These are phyloP conservation scores for Trichoderma sp. DNA, from an alignment of 2,329 filamentous ascomycete genomes.

Conservation along the genomic window DNA sequence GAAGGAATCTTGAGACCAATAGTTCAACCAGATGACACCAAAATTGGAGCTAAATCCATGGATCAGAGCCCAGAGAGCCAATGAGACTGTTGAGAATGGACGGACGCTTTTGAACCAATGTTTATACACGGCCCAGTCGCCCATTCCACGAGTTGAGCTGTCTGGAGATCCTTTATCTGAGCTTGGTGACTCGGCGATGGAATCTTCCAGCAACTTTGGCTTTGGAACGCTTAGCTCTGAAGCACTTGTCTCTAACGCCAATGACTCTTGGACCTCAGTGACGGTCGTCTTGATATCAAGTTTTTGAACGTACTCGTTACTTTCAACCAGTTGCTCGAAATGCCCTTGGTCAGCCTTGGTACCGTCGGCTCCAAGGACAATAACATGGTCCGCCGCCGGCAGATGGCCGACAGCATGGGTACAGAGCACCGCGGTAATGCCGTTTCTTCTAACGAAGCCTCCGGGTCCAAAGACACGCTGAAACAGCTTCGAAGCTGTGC, in stretches of 20 bases:
- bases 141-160: constrained; percentile 12
- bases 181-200: constrained; percentile 41
- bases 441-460: too few relatives aligned
- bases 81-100: background rate
- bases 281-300: too few relatives aligned
- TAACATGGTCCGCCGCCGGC: too few relatives aligned
- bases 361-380: too few relatives aligned
- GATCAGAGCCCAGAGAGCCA: background rate
- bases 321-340: too few relatives aligned
- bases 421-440: too few relatives aligned
- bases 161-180: constrained; percentile 31
- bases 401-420: too few relatives aligned
- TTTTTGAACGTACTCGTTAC: too few relatives aligned
- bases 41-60: constrained; percentile 7
- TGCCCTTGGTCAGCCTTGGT: too few relatives aligned
- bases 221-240: constrained; percentile 12
- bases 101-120: constrained; percentile 13
- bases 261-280: too few relatives aligned
- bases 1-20: constrained; percentile 2
- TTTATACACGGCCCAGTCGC: constrained; percentile 15
- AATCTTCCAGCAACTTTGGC: constrained; percentile 37
- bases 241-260: background rate
- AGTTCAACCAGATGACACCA: background rate
- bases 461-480: constrained; percentile 36
- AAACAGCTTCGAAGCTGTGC: constrained; percentile 42